phyloP scores from a whole-genome alignment of 148 eudicot species.

The Tetragonia tetragonoides region DNA sequence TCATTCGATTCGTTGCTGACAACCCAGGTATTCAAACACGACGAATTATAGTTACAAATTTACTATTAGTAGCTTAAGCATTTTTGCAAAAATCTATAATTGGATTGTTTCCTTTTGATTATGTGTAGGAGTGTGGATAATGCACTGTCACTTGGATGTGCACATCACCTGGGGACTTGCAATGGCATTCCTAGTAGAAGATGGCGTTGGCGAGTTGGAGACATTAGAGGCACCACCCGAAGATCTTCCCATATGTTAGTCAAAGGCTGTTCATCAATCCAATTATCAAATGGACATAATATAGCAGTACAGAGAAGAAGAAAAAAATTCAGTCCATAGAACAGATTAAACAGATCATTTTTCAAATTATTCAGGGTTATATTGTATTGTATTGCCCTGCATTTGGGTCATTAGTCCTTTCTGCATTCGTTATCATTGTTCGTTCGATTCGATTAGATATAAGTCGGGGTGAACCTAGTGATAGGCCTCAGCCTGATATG shows the following conservation, averaged over 20 bases:
- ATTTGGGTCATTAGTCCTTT: conserved; percentile 12
- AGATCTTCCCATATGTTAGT: conserved; percentile 62
- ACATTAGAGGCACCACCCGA: conserved; percentile 51
- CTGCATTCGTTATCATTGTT: background rate
- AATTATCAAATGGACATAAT: conserved; percentile 11
- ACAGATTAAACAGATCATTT: background rate
- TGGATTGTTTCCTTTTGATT: background rate
- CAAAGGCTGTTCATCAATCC: background rate
- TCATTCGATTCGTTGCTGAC: conserved; percentile 86
- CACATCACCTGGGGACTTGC: conserved; percentile 83
- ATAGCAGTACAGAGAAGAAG: conserved; percentile 20
- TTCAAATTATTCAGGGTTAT: background rate
- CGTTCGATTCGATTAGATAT: background rate
- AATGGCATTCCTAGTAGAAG: conserved; percentile 67
- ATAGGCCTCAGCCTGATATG: conserved; percentile 26
- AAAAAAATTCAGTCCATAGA: conserved; percentile 16
- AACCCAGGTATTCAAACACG: conserved; percentile 66
- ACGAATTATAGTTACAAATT: no score
- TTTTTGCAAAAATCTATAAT: background rate
- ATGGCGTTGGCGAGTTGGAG: conserved; percentile 58
- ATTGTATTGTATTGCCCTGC: background rate
- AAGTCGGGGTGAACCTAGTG: conserved; percentile 19
- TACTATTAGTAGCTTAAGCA: background rate
- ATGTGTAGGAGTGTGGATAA: conserved; percentile 63
- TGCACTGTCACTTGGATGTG: conserved; percentile 91